Evolutionary conservation across 192 early-diverging fungal genomes (phyloP), one percentile per base, ranked within the genome.

Genomic region (Lobulomyces angularis): DNA sequence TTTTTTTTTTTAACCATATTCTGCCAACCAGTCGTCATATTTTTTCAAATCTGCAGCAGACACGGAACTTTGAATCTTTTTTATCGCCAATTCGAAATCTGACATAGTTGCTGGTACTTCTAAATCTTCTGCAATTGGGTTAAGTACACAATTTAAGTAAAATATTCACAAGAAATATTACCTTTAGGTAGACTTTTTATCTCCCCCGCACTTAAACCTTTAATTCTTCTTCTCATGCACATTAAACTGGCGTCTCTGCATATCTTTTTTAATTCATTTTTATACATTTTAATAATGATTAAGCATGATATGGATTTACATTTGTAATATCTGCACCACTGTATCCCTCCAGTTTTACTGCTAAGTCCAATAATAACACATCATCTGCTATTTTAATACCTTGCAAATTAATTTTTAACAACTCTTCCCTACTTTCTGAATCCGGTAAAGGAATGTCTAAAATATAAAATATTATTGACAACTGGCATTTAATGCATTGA

Each of bases 21-120:
- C 74, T 35, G 55, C 59, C 74, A 76, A 72, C 74, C 74, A 77
- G 8, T 77, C 63, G 46, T 71, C 36, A 39, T 76, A 77, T 26
- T 57, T 41, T 46, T 77, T 67, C 16, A 77, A 37, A 58, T 77
- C 74, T 1, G 57, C 69, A 31, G 65, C 59, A 12, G 44, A 45
- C 32, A 77, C 68, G 3, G 62, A 66, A 28, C 64, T 65, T 43
- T 77, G 73, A 26, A 77, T 77, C 43, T 77, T 77, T 12, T 23
- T 35, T 22, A 67, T 46, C 0, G 74, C 71, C 19, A 43, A 34
- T n/a, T 51, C 52, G 44, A 77, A 69, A 43, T 77, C 74, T 16
- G 58, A 55, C 18, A 46, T 59, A 0, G 63, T 63, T 2, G 65
- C 51, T 1, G 74, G 74, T 3, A 48, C 60, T 25, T 74, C 74